Evolutionary conservation across 2,329 filamentous ascomycete species (phyloP), one percentile per base, ranked within the genome.

Genomic region (Mollisia scopiformis): DNA sequence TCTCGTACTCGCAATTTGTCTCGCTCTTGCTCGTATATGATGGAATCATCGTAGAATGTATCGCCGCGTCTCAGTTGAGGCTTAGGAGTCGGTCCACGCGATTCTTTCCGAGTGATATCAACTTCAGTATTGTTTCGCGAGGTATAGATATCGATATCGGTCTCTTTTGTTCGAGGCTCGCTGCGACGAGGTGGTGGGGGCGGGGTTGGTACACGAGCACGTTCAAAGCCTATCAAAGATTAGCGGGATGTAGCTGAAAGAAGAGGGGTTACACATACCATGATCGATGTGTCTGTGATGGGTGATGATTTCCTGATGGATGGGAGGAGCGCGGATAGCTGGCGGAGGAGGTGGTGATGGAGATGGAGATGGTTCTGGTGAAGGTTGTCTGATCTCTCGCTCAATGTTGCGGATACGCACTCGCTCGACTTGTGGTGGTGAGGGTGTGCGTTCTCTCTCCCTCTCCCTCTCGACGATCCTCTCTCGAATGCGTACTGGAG

Each of bases 281-380:
- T 96, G 92, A 72, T 96, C 91, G 68, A 96, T 89, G 72, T 94
- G 90, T 60, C 88, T 85, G 73, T 95, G 94, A 76, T 73, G 71
- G 51, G 92, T 96, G 66, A 96, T 93, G 61, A 96, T 88, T 73
- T 97, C 91, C 71, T 94, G 87, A 75, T 94, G 91, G 68, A 96
- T 92, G 0, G 89, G 90, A 33, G 92, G 92, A 21, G 88, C 88
- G 43, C 87, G 84, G 69, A 95, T 88, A 47, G 59, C 55, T 58
- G 84, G 83, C 30, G 86, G 87, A 30, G 69, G 62, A n/a, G 31
- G 31, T 43, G 68, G 66, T 37, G 68, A 66, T 46, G 71, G 71
- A 13, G 68, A 69, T 50, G 69, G 68, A n/a, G 67, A 65, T 10
- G 67, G 66, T 21, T 62, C 58, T 30, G 64, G 64, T 28, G 55